Conservation (phyloP, 2,329 filamentous ascomycete species). For the Pleurostoma richardsiae region DNA sequence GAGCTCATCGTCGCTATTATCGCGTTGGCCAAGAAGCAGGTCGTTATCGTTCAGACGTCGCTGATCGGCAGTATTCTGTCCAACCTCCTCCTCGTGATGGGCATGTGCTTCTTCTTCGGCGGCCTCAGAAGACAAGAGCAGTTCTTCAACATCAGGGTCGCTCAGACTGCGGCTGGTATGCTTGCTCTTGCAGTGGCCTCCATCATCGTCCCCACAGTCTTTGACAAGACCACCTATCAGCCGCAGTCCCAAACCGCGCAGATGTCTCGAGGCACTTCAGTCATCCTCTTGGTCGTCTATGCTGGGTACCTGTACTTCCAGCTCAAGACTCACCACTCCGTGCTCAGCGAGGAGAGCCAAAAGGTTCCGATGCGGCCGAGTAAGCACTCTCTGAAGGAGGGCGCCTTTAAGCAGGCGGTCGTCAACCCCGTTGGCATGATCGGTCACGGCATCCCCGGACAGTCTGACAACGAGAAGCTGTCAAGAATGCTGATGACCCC, state of each 20-base stretch:
- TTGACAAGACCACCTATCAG: slow-evolving; percentile 49
- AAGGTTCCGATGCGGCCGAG: slow-evolving; percentile 54
- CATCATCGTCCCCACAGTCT: slow-evolving; percentile 87
- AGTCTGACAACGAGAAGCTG: slow-evolving; percentile 33
- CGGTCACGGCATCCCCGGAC: slow-evolving; percentile 23
- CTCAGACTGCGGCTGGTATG: slow-evolving; percentile 80
- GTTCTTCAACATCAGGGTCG: slow-evolving; percentile 87
- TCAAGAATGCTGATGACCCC: slow-evolving; percentile 38
- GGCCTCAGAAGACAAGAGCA: slow-evolving; percentile 76
- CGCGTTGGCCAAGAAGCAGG: slow-evolving; percentile 67
- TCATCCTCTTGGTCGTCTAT: slow-evolving; percentile 84
- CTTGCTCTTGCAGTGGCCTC: slow-evolving; percentile 74
- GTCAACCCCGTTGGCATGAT: slow-evolving; percentile 33
- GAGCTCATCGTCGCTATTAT: slow-evolving; percentile 87
- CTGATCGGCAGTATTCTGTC: slow-evolving; percentile 89
- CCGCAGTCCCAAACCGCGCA: slow-evolving; percentile 45
- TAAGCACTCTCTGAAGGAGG: slow-evolving; percentile 17
- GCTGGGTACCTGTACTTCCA: slow-evolving; percentile 84
- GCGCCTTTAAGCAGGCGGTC: slow-evolving; percentile 32
- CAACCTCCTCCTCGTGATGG: slow-evolving; percentile 82
- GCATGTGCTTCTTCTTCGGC: slow-evolving; percentile 89
- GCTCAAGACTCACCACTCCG: slow-evolving; percentile 73
- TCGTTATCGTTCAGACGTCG: slow-evolving; percentile 87
- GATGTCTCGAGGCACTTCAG: slow-evolving; percentile 66
- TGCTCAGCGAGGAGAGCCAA: slow-evolving; percentile 76